Evolutionary conservation across 2,329 filamentous ascomycete genomes (phyloP).

Genomic region (Ceratocystis diversiconidia): DNA sequence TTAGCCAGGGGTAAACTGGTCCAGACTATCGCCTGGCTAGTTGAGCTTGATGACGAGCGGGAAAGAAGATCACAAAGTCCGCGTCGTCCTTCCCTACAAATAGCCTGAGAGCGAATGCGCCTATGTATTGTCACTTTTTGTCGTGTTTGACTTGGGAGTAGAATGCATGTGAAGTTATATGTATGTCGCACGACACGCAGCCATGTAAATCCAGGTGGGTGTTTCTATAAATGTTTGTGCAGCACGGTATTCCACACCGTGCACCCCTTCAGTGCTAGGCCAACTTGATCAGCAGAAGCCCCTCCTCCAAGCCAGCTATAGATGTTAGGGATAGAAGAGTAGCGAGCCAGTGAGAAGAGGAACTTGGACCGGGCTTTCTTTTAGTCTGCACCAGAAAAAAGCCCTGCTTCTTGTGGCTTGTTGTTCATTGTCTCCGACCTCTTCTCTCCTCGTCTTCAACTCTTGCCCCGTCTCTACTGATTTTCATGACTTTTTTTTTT

Average conservation of each 20-base stretch:
- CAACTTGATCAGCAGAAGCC: neutral
- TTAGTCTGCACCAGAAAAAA: neutral
- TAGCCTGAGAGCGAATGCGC: no score
- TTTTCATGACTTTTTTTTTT: neutral
- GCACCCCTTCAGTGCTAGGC: neutral
- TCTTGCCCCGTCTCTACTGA: neutral
- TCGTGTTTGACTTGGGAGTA: neutral
- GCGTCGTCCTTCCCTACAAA: neutral
- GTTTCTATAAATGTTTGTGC: neutral
- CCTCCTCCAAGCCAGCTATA: slow-evolving; percentile 1
- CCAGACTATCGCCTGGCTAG: neutral
- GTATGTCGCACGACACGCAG: neutral
- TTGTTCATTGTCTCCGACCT: neutral
- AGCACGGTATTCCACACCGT: neutral
- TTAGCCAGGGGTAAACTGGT: neutral
- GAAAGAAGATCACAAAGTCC: neutral
- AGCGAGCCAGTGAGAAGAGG: neutral
- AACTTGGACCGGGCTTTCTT: neutral
- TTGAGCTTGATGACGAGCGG: neutral
- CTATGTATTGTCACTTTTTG: neutral
- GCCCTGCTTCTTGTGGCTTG: neutral
- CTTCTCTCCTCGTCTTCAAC: neutral
- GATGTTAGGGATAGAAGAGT: neutral
- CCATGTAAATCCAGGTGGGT: neutral
- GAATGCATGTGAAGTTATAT: neutral